phyloP scores from a whole-genome alignment of 1,284 basidiomycete species.

The Melampsora larici-populina region DNA sequence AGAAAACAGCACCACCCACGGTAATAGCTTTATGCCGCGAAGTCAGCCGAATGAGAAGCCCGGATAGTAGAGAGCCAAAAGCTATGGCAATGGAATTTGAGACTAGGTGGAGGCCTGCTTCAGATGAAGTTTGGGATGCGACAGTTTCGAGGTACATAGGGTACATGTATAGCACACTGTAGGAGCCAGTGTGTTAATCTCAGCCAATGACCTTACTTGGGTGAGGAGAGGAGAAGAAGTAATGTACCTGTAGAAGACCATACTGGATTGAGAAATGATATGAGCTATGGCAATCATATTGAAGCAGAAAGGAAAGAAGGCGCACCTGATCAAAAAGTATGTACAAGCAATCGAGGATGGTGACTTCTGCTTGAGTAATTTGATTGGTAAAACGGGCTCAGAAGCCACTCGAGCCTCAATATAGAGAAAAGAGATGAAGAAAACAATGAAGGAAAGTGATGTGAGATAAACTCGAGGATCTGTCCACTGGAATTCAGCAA shows the following conservation, averaged over 20 bases:
- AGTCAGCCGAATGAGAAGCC: conserved; percentile 50
- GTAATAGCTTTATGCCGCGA: conserved; percentile 41
- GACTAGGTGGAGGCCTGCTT: conserved; percentile 51
- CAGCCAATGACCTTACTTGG: not conserved
- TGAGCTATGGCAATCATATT: not conserved
- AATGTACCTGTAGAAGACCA: conserved; percentile 21
- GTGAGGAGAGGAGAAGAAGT: not conserved
- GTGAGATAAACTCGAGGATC: conserved; percentile 18
- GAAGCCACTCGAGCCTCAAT: conserved; percentile 6
- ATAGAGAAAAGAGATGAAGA: conserved; percentile 12
- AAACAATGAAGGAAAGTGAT: conserved; percentile 10
- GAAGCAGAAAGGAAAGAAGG: conserved; percentile 1
- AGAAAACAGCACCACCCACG: not conserved
- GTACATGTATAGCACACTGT: conserved; percentile 47
- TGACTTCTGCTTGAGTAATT: not conserved
- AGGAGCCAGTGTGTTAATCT: not conserved
- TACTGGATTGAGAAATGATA: conserved; percentile 11
- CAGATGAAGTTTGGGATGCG: conserved; percentile 47
- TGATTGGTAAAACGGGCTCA: conserved; percentile 25
- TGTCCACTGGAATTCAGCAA: conserved; percentile 25
- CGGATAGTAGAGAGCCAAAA: conserved; percentile 50
- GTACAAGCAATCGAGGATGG: conserved; percentile 16
- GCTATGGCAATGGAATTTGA: conserved; percentile 51
- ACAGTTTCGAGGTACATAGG: conserved; percentile 53
- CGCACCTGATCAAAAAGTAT: conserved; percentile 34